Base-by-base conservation (phyloP, 2,329 filamentous ascomycete species). In the Microcyclospora tardicrescens region DNA sequence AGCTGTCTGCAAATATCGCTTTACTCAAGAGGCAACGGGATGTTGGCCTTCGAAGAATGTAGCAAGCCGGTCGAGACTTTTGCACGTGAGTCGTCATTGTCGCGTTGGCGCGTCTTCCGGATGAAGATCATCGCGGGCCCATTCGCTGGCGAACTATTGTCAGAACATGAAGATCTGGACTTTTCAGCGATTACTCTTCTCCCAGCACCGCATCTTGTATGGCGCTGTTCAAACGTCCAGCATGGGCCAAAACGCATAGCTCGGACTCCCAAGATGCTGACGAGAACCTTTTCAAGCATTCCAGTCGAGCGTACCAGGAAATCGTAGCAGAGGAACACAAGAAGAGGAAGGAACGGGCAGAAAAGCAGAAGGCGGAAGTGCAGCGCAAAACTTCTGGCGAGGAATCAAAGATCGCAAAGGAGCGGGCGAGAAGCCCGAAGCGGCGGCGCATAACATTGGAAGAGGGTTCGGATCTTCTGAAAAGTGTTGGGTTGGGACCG, bases 201-300 rank as follows among this genome's bases (percentile, higher is more conserved):
- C 4, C 19, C 19, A 24, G n/a, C 19, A 5, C 8, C 19, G 19
- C 19, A 4, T 5, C 19, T 24, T 24, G 12, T 15, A 58, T 58
- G 55, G 49, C 48, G 9, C 48, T 57, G 30, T 58, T 58, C 52
- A 52, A 53, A 8, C 39, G 50, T 30, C 53, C 53, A 3, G 44
- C 51, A 12, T 55, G 52, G 49, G 47, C 50, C 19, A 49, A 46
- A 24, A 34, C 44, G 29, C 44, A 44, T 32, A 24, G 39, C 2
- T 28, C 37, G 12, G 24, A 42, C 4, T 38, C 38, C 9, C 44
- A 45, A 8, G 41, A 44, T 2, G 24, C 38, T 8, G 50, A 46
- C 10, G 52, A 57, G 27, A 56, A 62, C 46, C 57, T 68, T 19
- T 69, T 69, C 47, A 65, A 61, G 37, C 63, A 66, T 39, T 60